Percentiles rank a stretch among this genome's conserved stretches.
Evolutionary conservation across 768 basidiomycete genomes (phyloP).

Genomic region (Russula dissimulans): DNA sequence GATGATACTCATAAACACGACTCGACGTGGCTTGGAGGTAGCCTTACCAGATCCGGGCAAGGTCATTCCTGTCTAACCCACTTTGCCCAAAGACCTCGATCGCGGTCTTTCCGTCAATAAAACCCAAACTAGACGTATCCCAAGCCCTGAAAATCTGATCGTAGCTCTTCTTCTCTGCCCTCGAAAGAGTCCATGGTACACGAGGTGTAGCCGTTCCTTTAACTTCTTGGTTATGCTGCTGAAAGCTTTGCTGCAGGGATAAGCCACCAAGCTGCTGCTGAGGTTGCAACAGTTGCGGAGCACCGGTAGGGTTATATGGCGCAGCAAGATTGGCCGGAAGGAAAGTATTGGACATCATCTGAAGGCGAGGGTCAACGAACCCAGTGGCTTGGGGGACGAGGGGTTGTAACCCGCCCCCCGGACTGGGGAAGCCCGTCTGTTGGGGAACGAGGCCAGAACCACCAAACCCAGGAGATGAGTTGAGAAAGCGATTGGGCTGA

Average conservation of each 20-base stretch:
- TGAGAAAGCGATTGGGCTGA: slow-evolving; percentile 43
- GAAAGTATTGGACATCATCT: slow-evolving; percentile 87
- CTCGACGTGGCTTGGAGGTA: neutral
- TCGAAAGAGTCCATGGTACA: slow-evolving; percentile 79
- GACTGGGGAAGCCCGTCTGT: slow-evolving; percentile 49
- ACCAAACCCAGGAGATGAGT: slow-evolving; percentile 43
- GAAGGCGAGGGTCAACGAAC: slow-evolving; percentile 71
- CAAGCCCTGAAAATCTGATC: slow-evolving; percentile 96
- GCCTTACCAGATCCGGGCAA: slow-evolving; percentile 86
- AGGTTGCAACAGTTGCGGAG: slow-evolving; percentile 62
- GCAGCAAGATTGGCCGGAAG: slow-evolving; percentile 68
- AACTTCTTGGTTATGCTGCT: slow-evolving; percentile 74
- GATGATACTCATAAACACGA: neutral
- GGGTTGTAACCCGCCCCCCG: slow-evolving; percentile 28
- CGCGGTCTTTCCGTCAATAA: slow-evolving; percentile 77
- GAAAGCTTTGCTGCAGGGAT: slow-evolving; percentile 75
- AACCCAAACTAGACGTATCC: slow-evolving; percentile 74
- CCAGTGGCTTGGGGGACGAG: slow-evolving; percentile 73
- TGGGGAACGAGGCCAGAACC: slow-evolving; percentile 40
- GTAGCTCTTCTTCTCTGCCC: slow-evolving; percentile 92
- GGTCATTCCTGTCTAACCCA: slow-evolving; percentile 78
- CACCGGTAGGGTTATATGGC: slow-evolving; percentile 48
- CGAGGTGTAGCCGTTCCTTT: slow-evolving; percentile 56
- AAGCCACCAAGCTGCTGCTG: slow-evolving; percentile 32
- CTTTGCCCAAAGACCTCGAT: slow-evolving; percentile 92